Evolutionary conservation across 2,329 filamentous ascomycete genomes (phyloP), one percentile per base, ranked within the genome.

Genomic region (Fusarium bulbicola): DNA sequence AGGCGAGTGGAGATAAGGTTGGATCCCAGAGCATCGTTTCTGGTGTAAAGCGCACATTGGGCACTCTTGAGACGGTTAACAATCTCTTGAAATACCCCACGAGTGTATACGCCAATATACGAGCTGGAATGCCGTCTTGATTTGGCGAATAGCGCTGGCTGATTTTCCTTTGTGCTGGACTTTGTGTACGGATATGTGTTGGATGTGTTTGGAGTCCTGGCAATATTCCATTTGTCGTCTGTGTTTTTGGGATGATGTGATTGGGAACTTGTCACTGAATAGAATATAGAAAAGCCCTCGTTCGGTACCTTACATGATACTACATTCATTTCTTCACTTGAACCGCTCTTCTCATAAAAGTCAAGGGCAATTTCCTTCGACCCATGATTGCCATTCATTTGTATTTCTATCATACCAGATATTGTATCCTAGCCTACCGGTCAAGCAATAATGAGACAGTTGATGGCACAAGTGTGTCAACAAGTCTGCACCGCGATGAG

Each of bases 1-100:
- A 97, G 81, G 91, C 90, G 15, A 92, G 89, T 73, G 91, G 90
- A 18, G 94, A 97, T 77, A 84, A 81, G 72, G 74, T 70, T 1
- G 87, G 84, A 37, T 78, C 76, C 3, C 70, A 76, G 26, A 94
- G 92, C 75, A 82, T 96, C 70, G 89, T 93, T 26, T 80, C 82
- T 24, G 86, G 86, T 13, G 78, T 89, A 69, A 85, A 86, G 6
- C 81, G 81, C 43, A 79, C 75, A 7, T 80, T 91, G 69, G 85
- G 85, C 12, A 72, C 71, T 6, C 79, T 91, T 16, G 89, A 92
- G 30, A 74, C 78, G 49, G 82, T 80, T 16, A 68, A 78, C 37
- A 92, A 92, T 71, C 80, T 87, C 77, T 80, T 92, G 57, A 79
- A 74, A 18, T 92, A 88, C 68, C 89, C 90, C 10, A 82, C 77